Base-by-base conservation (phyloP, 2,329 filamentous ascomycete genomes). In the Orbilia oligospora region DNA sequence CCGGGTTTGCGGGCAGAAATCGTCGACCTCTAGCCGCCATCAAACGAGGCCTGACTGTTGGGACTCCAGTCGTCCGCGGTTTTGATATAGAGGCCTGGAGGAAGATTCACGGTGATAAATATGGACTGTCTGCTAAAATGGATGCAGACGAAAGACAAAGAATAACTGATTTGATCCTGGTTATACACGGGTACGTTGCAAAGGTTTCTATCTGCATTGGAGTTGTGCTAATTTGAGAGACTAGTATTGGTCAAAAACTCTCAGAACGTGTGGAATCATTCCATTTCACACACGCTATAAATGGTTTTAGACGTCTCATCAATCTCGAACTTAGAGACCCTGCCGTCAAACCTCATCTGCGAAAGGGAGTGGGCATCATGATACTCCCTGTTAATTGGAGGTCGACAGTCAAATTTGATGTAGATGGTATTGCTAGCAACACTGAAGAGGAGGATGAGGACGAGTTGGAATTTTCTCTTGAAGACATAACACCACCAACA, bases 271-370 rank as follows among this genome's bases (percentile, higher is more conserved):
- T 98, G 78, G 95, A 98, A 84, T 97, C 93, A 81, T 99, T 94
- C 82, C 93, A 98, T 84, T 99, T 99, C 82, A 99, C 96, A 0
- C 95, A 98, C 84, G 93, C 94, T 4, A 95, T 98, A 83, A 98
- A 97, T 83, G 89, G 91, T 0, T 96, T 99, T 81, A 90, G 96
- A 12, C 89, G 94, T 76, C 90, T 93, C 20, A 89, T 98, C 71
- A 97, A 97, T 81, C 87, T 94, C 63, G 94, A 99, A 83, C 87
- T 97, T 46, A 89, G 89, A 33, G 92, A 88, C 38, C 89, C 92
- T 1, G 87, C 88, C 8, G 91, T 97, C n/a, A 93, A 91, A 83
- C 88, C 89, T 0, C 88, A 93, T 68, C 87, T 97, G 18, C 90
- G 94, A 0, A 87, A 91, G 20, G 78, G 80, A 5, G 93, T 93